Base-by-base conservation (phyloP, 2,329 filamentous ascomycete species). In the Aureobasidium sp. region DNA sequence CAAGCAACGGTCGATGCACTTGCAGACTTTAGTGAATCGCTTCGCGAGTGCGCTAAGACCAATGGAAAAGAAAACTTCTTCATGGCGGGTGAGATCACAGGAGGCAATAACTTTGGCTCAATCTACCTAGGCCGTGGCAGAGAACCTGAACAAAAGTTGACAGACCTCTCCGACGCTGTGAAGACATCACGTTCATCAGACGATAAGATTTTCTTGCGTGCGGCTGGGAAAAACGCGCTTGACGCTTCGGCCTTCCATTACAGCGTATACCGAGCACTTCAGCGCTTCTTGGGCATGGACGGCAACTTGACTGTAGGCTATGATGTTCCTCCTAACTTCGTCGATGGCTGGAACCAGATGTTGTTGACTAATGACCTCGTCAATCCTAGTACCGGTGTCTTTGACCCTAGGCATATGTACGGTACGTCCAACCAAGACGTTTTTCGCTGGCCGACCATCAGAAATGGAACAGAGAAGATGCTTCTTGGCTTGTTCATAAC, bases 391-490 rank as follows among this genome's bases (percentile, higher is more conserved):
- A 82, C 78, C 2, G 80, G 79, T 25, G 65, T 76, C 50, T 80
- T 82, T 56, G 81, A 85, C 58, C 81, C 81, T 3, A 74, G 81
- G 1, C 81, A 84, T 62, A 76, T 84, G 73, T 48, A 77, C 61
- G 81, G 81, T 40, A 75, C 76, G 2, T 81, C 80, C 6, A 84
- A 84, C 61, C 81, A 85, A 66, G 81, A 84, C 62, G 79, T 84
- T 11, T 81, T 84, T 59, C 73, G 80, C 25, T 84, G 81, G 81
- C 80, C 80, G 5, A 73, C 78, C 7, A 69, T 84, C 22, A 68
- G 70, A 25, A 73, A 79, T 54, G 81, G 81, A 2, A 76, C 77
- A 0, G 71, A 82, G 59, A 73, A 77, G 38, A 76, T 79, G 62
- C 67, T 83, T 7, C 65, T 83, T 6, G 81, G 74, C 6, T 68